These are phyloP conservation scores for Setomelanomma holmii DNA, from an alignment of 2,329 filamentous ascomycete species.

Conservation along the genomic window DNA sequence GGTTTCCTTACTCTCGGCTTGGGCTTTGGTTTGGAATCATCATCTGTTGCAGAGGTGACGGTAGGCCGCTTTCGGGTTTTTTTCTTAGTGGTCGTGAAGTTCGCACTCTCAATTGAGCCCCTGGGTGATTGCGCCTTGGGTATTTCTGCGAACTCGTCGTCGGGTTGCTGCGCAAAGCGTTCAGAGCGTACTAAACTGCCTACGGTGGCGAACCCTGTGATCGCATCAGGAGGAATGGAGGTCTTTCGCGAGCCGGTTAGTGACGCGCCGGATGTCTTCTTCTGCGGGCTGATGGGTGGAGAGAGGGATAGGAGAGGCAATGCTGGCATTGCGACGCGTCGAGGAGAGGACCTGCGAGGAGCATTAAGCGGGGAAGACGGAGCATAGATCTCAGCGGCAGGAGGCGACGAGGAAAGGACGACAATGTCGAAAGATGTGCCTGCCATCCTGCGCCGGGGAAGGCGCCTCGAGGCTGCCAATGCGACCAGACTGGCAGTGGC, in stretches of 20 bases:
- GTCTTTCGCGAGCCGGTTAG: slow-evolving; percentile 34
- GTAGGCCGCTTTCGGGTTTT: slow-evolving; percentile 24
- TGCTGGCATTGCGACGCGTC: slow-evolving; percentile 39
- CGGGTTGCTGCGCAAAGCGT: slow-evolving; percentile 28
- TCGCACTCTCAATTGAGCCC: slow-evolving; percentile 2
- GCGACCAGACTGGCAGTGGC: slow-evolving; percentile 9
- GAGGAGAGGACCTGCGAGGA: slow-evolving; percentile 17
- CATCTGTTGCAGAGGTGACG: slow-evolving; percentile 14
- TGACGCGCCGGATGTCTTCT: slow-evolving; percentile 30
- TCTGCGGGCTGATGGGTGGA: slow-evolving; percentile 25
- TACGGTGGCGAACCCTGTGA: slow-evolving; percentile 45
- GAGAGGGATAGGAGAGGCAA: slow-evolving; percentile 33
- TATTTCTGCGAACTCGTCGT: slow-evolving; percentile 14
- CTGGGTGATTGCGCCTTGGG: slow-evolving; percentile 9
- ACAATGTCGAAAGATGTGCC: slow-evolving; percentile 33
- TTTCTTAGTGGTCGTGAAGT: slow-evolving; percentile 9
- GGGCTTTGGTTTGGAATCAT: slow-evolving; percentile 24
- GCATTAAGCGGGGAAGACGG: slow-evolving; percentile 24
- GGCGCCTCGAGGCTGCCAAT: slow-evolving; percentile 13
- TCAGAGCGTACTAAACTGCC: slow-evolving; percentile 40
- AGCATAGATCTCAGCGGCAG: slow-evolving; percentile 18
- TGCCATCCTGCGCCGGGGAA: slow-evolving; percentile 29
- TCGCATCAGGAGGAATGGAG: slow-evolving; percentile 30
- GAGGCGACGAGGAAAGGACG: slow-evolving; percentile 44
- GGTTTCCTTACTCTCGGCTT: slow-evolving; percentile 36